A percentile compares a stretch with the other conserved stretches of the same genome.
Conservation (phyloP, 805 yeast species). For the Yamadazyma ubonensis region DNA sequence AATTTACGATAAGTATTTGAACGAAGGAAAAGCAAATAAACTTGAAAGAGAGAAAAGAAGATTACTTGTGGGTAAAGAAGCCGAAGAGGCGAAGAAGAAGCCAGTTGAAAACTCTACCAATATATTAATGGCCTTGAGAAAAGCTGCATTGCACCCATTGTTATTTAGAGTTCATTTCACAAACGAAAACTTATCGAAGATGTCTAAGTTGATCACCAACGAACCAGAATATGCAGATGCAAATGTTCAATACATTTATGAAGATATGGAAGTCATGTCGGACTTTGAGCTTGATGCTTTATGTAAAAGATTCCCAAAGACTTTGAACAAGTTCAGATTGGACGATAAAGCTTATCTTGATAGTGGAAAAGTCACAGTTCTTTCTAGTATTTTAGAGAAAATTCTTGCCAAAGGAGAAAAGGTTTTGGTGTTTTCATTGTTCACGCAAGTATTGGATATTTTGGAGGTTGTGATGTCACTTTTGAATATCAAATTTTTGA, state of each 20-base stretch:
- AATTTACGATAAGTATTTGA: conserved; percentile 63
- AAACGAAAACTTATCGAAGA: conserved; percentile 53
- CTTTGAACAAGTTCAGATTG: conserved; percentile 54
- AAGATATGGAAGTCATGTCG: conserved; percentile 94
- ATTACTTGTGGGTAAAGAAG: conserved; percentile 32
- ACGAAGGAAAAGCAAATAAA: conserved; percentile 38
- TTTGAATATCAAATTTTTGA: conserved; percentile 64
- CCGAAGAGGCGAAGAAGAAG: conserved; percentile 28
- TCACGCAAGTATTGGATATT: conserved; percentile 89
- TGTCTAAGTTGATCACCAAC: conserved; percentile 77
- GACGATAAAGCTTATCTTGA: conserved; percentile 54
- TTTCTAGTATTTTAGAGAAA: conserved; percentile 56
- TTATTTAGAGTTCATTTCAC: conserved; percentile 67
- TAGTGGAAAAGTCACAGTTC: conserved; percentile 71
- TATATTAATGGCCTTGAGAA: conserved; percentile 82
- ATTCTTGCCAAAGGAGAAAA: conserved; percentile 61
- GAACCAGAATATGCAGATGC: conserved; percentile 83
- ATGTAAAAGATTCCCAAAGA: conserved; percentile 70
- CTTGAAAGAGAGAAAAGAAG: conserved; percentile 46
- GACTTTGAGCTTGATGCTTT: conserved; percentile 82
- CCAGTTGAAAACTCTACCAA: conserved; percentile 55
- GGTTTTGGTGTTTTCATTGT: conserved; percentile 81
- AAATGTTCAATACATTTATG: conserved; percentile 71
- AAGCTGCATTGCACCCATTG: conserved; percentile 91
- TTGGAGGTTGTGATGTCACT: conserved; percentile 71